Percentiles rank a stretch among this genome's conserved stretches.
These are phyloP conservation scores for Hericium erinaceus DNA, from an alignment of 768 basidiomycete species.

Conservation along the genomic window DNA sequence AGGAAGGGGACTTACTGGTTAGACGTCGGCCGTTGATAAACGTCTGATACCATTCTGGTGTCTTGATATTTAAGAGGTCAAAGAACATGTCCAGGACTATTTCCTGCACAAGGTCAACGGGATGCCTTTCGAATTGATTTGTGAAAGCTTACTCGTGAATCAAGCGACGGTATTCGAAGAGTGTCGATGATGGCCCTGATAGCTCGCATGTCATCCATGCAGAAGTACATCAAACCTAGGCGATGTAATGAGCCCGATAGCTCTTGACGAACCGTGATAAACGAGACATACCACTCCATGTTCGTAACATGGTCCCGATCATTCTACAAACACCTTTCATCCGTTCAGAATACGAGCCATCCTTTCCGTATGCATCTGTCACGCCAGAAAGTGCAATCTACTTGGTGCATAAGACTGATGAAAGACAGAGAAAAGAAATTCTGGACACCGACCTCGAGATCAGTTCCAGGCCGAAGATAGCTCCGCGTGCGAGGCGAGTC, in stretches of 20 bases:
- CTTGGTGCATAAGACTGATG: not conserved
- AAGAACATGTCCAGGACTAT: conserved; percentile 92
- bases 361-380: conserved; percentile 88
- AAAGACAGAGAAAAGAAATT: not conserved
- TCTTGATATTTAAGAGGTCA: conserved; percentile 83
- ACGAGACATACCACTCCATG: conserved; percentile 76
- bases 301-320: conserved; percentile 75
- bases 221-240: conserved; percentile 83
- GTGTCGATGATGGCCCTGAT: conserved; percentile 80
- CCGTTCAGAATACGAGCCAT: conserved; percentile 65
- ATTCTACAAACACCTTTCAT: conserved; percentile 73
- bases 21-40: conserved; percentile 85
- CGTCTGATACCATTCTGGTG: conserved; percentile 87
- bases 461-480: conserved; percentile 71
- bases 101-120: conserved; percentile 44
- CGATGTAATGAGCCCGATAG: not conserved
- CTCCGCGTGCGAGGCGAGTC: conserved; percentile 79
- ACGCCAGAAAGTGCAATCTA: conserved; percentile 83
- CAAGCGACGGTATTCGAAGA: conserved; percentile 79
- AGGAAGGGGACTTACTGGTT: conserved; percentile 51
- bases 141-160: conserved; percentile 58
- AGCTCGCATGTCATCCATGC: conserved; percentile 80
- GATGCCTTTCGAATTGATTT: not conserved
- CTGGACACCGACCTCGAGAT: conserved; percentile 63
- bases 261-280: not conserved